Evolutionary conservation across 148 eudicot genomes (phyloP), one percentile per base, ranked within the genome.

Genomic region (Heliamphora exappendiculata): DNA sequence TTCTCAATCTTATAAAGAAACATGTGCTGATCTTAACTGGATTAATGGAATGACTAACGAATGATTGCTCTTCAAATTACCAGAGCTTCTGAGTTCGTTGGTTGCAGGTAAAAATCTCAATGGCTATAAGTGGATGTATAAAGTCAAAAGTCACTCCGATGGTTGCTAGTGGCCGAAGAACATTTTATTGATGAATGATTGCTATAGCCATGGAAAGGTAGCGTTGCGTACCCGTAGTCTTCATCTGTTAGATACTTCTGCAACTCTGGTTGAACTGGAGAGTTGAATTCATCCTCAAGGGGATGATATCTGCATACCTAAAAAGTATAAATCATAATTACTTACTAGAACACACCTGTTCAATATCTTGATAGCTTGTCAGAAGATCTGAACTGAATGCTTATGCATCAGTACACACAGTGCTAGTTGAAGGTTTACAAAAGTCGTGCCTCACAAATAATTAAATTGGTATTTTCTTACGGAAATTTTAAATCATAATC

Each of bases 171-270:
- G n/a, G n/a, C n/a, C n/a, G n/a, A n/a, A n/a, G n/a, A n/a, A n/a
- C n/a, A n/a, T n/a, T n/a, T n/a, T n/a, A n/a, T n/a, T n/a, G n/a
- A n/a, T n/a, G n/a, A n/a, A n/a, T 24, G 47, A 45, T 66, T 51
- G 20, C 58, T 66, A 67, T 2, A 66, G 57, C 39, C 39, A 47
- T 29, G 42, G 4, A 72, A 67, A 11, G 13, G 53, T 37, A 7
- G 44, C 29, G n/a, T 44, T 42, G 29, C 62, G 59, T 82, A 91
- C 98, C 97, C 88, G 84, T 78, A 92, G 37, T 94, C 98, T 83
- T 94, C 98, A 76, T 94, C 97, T 24, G 87, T 87, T 60, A 94
- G 72, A 85, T 86, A 92, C 82, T 92, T 94, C 59, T 94, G 98
- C 79, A 94, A 78, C 82, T 90, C 92, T 42, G 89, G 67, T 70